Evolutionary conservation across 163 green algal genomes (phyloP).

Genomic region (Smithsoniella earleae): DNA sequence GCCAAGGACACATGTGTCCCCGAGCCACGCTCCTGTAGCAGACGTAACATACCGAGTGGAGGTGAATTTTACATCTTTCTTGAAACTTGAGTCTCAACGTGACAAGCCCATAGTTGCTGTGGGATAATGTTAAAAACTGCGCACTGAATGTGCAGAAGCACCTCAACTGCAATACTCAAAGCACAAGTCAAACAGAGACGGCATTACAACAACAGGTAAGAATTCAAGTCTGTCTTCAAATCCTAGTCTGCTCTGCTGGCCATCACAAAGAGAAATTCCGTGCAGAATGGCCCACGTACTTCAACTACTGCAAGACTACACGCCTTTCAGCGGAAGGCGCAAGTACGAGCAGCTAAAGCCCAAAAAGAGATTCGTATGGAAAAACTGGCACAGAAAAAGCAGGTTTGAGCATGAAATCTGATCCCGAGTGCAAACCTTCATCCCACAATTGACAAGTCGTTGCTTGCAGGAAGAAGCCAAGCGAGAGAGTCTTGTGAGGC

Average conservation of each 20-base stretch:
- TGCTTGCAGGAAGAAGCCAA: slow-evolving; percentile 3
- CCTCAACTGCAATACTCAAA: not conserved
- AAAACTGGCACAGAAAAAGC: not conserved
- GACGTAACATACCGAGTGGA: slow-evolving; percentile 18
- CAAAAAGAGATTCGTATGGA: slow-evolving; percentile 10
- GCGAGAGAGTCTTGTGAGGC: not conserved
- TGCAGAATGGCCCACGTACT: not conserved
- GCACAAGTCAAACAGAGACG: not conserved
- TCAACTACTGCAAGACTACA: not conserved
- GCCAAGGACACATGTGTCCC: slow-evolving; percentile 12
- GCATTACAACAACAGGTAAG: not conserved
- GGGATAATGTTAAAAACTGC: not conserved
- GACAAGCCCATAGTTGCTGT: too few species aligned
- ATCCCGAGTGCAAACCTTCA: too few species aligned
- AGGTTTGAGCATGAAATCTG: not conserved
- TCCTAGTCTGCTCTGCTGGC: not conserved
- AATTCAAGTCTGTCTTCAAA: not conserved
- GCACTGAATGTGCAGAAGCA: not conserved
- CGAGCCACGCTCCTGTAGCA: slow-evolving; percentile 13
- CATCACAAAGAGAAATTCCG: not conserved
- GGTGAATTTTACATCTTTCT: not conserved
- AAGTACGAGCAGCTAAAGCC: not conserved
- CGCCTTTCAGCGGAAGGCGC: not conserved
- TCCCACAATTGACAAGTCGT: not conserved
- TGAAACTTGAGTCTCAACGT: not conserved